Percentiles rank a stretch among this genome's conserved stretches.
phyloP scores from a whole-genome alignment of 106 monocot species.

The Dendrobium chrysotoxum region DNA sequence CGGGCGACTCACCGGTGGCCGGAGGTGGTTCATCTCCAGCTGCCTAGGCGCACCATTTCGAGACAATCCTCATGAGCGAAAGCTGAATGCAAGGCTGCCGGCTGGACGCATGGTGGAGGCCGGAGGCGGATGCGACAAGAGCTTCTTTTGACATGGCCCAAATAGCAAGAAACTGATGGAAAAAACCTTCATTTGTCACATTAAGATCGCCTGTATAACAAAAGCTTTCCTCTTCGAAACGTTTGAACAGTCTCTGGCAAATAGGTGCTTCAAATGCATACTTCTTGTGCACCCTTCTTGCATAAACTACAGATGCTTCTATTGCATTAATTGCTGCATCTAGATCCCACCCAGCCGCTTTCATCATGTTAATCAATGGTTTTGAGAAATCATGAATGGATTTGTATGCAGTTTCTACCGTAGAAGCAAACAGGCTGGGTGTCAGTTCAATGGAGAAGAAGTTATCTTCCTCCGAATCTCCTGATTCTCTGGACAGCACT shows the following conservation, averaged over 20 bases:
- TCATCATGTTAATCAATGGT: slow-evolving; percentile 62
- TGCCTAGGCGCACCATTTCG: no score
- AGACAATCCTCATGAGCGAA: no score
- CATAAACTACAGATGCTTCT: slow-evolving; percentile 19
- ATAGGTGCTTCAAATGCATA: slow-evolving; percentile 72
- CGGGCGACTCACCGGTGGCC: neutral
- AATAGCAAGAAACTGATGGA: slow-evolving; percentile 42
- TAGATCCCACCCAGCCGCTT: slow-evolving; percentile 75
- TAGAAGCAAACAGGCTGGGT: slow-evolving; percentile 27
- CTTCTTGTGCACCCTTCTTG: slow-evolving; percentile 71
- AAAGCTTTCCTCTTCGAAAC: slow-evolving; percentile 21
- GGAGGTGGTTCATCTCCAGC: neutral
- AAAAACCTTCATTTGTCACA: slow-evolving; percentile 14
- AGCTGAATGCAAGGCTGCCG: no score
- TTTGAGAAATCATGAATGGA: slow-evolving; percentile 82
- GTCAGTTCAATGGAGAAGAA: slow-evolving; percentile 28
- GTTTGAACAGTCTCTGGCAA: slow-evolving; percentile 40
- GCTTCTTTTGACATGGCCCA: no score
- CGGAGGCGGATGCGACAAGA: no score
- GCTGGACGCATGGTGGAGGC: no score
- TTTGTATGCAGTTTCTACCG: slow-evolving; percentile 32
- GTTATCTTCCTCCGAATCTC: slow-evolving; percentile 8
- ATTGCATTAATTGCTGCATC: slow-evolving; percentile 27
- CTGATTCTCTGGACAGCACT: slow-evolving; percentile 17
- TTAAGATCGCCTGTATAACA: slow-evolving; percentile 13